Conservation (phyloP, 352 stramenopile genomes). For the Phytophthora megakarya region DNA sequence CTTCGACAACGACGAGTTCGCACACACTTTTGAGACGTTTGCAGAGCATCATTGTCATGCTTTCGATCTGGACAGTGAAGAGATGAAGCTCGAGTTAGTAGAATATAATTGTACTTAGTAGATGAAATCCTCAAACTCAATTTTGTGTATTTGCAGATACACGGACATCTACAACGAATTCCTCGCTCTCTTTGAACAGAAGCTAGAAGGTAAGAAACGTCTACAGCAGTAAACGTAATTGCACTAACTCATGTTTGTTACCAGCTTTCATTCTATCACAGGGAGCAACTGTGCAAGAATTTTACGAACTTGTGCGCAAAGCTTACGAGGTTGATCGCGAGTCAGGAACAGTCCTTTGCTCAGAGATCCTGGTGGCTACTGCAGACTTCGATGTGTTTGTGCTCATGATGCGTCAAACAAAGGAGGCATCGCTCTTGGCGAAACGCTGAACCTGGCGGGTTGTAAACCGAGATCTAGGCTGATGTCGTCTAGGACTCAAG, state of each 20-base stretch:
- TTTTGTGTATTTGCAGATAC: conserved; percentile 45
- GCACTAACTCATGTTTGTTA: not conserved
- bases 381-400: conserved; percentile 85
- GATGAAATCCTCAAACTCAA: not conserved
- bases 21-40: conserved; percentile 71
- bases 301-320: conserved; percentile 63
- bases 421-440: conserved; percentile 62
- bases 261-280: conserved; percentile 67
- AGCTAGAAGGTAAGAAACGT: conserved; percentile 84
- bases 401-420: conserved; percentile 85
- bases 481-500: not conserved
- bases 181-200: conserved; percentile 70
- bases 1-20: conserved; percentile 83
- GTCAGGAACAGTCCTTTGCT: conserved; percentile 69
- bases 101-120: not conserved
- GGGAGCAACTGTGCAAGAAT: conserved; percentile 62
- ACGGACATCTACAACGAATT: conserved; percentile 85
- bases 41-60: conserved; percentile 60
- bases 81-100: conserved; percentile 80
- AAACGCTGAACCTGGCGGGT: conserved; percentile 55
- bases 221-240: not conserved
- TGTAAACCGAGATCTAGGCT: too few relatives aligned
- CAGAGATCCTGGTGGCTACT: conserved; percentile 78
- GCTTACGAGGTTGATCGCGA: conserved; percentile 65
- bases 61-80: conserved; percentile 73